Evolutionary conservation across 371 early-diverging fungal genomes (phyloP).

Genomic region (Circinella umbellata): DNA sequence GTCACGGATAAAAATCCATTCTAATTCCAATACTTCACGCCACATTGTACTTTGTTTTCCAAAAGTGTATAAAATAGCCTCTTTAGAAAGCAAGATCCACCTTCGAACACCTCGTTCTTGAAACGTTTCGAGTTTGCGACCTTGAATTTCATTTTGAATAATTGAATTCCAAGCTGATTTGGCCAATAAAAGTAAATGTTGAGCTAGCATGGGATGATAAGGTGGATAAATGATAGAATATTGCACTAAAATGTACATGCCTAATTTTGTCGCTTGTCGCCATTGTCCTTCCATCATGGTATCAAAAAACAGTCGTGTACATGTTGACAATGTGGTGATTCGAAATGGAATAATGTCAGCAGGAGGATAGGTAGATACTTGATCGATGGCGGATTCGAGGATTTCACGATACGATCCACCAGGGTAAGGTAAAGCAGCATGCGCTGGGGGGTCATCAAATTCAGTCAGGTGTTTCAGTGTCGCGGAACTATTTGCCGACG

Average conservation of each 20-base stretch:
- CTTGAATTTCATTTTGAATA: conserved; percentile 37
- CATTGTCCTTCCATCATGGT: conserved; percentile 48
- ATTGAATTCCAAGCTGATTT: conserved; percentile 71
- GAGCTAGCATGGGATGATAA: conserved; percentile 74
- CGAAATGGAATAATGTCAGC: conserved; percentile 31
- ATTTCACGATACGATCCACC: conserved; percentile 35
- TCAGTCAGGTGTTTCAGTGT: conserved; percentile 19
- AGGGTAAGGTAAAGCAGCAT: conserved; percentile 28
- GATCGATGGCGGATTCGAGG: conserved; percentile 24
- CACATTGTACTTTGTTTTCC: conserved; percentile 47
- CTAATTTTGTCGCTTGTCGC: conserved; percentile 57
- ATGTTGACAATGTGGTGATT: conserved; percentile 34
- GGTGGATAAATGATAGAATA: conserved; percentile 74
- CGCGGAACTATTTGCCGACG: conserved; percentile 6
- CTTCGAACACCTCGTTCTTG: conserved; percentile 46
- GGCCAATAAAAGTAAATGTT: conserved; percentile 66
- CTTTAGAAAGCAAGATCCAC: conserved; percentile 49
- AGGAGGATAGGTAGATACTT: conserved; percentile 25
- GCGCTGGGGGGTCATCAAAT: conserved; percentile 44
- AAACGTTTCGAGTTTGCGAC: conserved; percentile 31
- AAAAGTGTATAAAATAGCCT: conserved; percentile 34
- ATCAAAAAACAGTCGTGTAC: conserved; percentile 42
- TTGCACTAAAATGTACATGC: conserved; percentile 66
- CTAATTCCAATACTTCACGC: conserved; percentile 48
- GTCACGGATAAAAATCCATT: conserved; percentile 53